phyloP scores from a whole-genome alignment of 331 rosid genomes.

The Stylosanthes scabra region DNA sequence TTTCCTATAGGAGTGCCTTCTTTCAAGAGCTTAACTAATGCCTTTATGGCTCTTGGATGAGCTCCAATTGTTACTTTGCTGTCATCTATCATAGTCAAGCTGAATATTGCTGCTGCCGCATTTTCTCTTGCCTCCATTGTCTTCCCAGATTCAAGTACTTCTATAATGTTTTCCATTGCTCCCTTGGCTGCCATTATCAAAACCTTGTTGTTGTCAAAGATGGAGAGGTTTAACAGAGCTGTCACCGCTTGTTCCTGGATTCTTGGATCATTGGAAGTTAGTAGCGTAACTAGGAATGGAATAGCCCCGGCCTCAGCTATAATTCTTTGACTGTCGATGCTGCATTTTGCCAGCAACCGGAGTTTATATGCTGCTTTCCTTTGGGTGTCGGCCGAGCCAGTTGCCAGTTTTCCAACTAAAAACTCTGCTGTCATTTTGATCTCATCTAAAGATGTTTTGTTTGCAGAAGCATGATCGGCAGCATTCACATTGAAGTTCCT shows the following conservation, averaged over 20 bases:
- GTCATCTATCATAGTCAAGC: conserved; percentile 68
- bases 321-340: conserved; percentile 72
- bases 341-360: conserved; percentile 76
- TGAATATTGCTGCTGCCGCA: conserved; percentile 75
- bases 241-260: conserved; percentile 76
- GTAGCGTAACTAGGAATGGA: conserved; percentile 76
- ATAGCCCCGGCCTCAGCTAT: conserved; percentile 96
- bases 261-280: conserved; percentile 62
- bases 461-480: conserved; percentile 57
- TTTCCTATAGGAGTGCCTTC: conserved; percentile 71
- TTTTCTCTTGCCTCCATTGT: conserved; percentile 78
- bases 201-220: conserved; percentile 68
- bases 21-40: conserved; percentile 63
- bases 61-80: conserved; percentile 62
- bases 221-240: conserved; percentile 69
- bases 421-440: conserved; percentile 76
- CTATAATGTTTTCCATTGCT: conserved; percentile 60
- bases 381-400: conserved; percentile 84
- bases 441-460: conserved; percentile 61
- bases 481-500: conserved; percentile 33
- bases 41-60: conserved; percentile 58
- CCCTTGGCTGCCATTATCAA: conserved; percentile 66
- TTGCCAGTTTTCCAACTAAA: conserved; percentile 85
- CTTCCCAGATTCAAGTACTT: conserved; percentile 63
- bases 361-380: conserved; percentile 93